phyloP scores from a whole-genome alignment of 192 early-diverging fungal species.

The Phycomyces blakesleeanus region DNA sequence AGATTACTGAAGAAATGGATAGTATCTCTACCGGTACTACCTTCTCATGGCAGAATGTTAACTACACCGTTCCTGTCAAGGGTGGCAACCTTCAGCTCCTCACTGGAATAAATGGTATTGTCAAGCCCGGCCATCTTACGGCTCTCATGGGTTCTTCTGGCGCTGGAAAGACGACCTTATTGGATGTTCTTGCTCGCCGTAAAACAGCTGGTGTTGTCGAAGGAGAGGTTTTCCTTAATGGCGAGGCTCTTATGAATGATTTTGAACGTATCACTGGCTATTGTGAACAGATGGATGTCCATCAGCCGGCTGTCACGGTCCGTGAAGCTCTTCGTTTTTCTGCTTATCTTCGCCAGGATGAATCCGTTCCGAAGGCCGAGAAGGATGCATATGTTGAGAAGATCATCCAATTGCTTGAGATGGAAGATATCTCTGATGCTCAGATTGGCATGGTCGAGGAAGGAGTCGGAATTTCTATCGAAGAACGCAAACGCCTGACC shows the following conservation, averaged over 20 bases:
- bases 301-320: slow-evolving; percentile 85
- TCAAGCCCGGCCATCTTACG: slow-evolving; percentile 71
- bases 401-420: slow-evolving; percentile 50
- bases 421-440: slow-evolving; percentile 56
- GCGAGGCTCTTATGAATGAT: slow-evolving; percentile 43
- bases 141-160: slow-evolving; percentile 93
- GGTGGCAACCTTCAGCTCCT: slow-evolving; percentile 63
- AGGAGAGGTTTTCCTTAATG: slow-evolving; percentile 59
- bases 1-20: slow-evolving; percentile 32
- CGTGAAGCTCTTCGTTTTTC: slow-evolving; percentile 85
- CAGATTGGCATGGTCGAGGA: slow-evolving; percentile 48
- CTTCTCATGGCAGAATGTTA: slow-evolving; percentile 60
- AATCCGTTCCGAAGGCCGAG: slow-evolving; percentile 42
- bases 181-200: slow-evolving; percentile 72
- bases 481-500: slow-evolving; percentile 78
- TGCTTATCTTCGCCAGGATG: slow-evolving; percentile 69
- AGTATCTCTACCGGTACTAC: slow-evolving; percentile 42
- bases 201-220: slow-evolving; percentile 67
- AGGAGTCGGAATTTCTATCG: slow-evolving; percentile 71
- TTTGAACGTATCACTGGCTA: slow-evolving; percentile 65
- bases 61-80: slow-evolving; percentile 67
- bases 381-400: slow-evolving; percentile 53
- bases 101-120: slow-evolving; percentile 63
- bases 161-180: slow-evolving; percentile 79
- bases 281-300: slow-evolving; percentile 89